Evolutionary conservation across 139 green algal genomes (phyloP), one percentile per base, ranked within the genome.

Genomic region (Volvox reticuliferus): DNA sequence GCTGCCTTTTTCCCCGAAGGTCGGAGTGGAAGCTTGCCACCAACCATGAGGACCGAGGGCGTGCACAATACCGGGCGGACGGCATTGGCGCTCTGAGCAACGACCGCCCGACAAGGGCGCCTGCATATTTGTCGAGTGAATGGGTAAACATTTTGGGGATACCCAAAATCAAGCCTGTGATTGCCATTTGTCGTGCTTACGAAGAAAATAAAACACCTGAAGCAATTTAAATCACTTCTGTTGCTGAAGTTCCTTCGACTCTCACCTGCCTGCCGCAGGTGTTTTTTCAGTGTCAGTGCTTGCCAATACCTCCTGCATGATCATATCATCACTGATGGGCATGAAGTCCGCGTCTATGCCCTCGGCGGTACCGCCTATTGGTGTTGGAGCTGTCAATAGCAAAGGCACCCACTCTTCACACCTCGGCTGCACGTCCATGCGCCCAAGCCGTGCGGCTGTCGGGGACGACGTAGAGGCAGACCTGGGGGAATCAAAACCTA

Each of bases 261-360:
- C 44, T 55, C 35, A 55, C 84, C 37, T 68, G 24, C 62, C 89
- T n/a, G 81, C 75, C 73, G 37, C 30, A 28, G 88, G 88, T 2
- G 79, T 87, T 37, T 65, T 87, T 62, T 81, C 62, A 20, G 82
- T 79, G 24, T 86, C 79, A 71, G 86, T 37, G 71, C 61, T 68
- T 16, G 44, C 61, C 30, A 93, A 65, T 36, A 91, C 77, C 63
- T 91, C 67, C 63, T 69, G 32, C 62, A 91, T 62, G 32, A 93
- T 5, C 30, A 63, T 68, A n/a, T 92, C 81, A 24, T 84, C 86
- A 21, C 13, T 75, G 50, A 26, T 75, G 22, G 22, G 67, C 67
- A 75, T 26, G 24, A 12, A 37, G 73, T 22, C 73, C 26, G 32
- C 73, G 73, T 55, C 44, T 55, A 9, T 5, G 65, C 65, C 65